Conservation (phyloP, 75 land plant species). For the Picea sitchensis region DNA sequence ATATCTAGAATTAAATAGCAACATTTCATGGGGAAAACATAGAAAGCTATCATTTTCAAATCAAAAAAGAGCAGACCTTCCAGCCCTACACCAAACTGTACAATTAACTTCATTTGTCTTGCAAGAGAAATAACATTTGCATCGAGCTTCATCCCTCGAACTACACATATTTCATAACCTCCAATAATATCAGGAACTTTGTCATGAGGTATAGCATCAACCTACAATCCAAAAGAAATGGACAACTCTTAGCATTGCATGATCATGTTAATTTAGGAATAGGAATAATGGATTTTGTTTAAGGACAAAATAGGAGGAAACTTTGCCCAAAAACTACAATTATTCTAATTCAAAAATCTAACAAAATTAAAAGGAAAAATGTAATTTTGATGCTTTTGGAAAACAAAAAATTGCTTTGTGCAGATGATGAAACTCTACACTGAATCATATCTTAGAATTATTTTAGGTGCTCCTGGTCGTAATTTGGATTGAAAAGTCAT, state of each 20-base stretch:
- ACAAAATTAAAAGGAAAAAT: neutral
- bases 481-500: neutral
- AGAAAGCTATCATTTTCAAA: neutral
- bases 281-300: neutral
- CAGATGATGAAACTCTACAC: neutral
- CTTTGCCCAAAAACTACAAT: neutral
- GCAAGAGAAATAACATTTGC: slow-evolving; percentile 59
- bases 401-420: neutral
- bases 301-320: neutral
- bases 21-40: neutral
- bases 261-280: neutral
- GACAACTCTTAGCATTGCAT: neutral
- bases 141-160: slow-evolving; percentile 51
- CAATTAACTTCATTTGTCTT: slow-evolving; percentile 65
- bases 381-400: neutral
- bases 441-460: neutral
- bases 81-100: slow-evolving; percentile 95
- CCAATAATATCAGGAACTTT: slow-evolving; percentile 56
- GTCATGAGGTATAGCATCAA: slow-evolving; percentile 62
- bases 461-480: neutral
- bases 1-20: neutral
- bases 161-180: slow-evolving; percentile 77
- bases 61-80: slow-evolving; percentile 51
- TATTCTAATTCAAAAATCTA: neutral
- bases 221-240: slow-evolving; percentile 39